These are phyloP conservation scores for Schwanniomyces vanrijiae DNA, from an alignment of 805 yeast genomes.

Conservation along the genomic window DNA sequence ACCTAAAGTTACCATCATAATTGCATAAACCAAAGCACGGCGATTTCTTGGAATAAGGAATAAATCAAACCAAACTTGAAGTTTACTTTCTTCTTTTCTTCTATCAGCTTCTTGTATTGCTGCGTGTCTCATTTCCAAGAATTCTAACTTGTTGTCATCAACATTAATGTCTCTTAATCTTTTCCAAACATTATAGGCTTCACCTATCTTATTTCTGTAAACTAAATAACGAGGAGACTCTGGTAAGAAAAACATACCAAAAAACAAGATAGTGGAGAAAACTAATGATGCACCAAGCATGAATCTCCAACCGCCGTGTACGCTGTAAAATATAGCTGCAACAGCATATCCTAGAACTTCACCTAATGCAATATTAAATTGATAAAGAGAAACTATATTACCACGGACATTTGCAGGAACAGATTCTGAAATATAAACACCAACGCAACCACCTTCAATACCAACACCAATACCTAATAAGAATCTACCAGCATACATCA, in stretches of 20 bases:
- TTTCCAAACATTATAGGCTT: slow-evolving; percentile 57
- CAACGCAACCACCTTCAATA: slow-evolving; percentile 64
- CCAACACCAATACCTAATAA: slow-evolving; percentile 66
- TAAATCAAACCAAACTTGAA: slow-evolving; percentile 50
- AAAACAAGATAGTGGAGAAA: slow-evolving; percentile 51
- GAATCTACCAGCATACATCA: slow-evolving; percentile 54
- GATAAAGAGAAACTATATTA: slow-evolving; percentile 60
- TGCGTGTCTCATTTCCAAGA: slow-evolving; percentile 55
- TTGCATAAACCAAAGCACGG: slow-evolving; percentile 58
- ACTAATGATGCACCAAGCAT: slow-evolving; percentile 65
- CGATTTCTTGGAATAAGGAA: slow-evolving; percentile 57
- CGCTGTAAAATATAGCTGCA: slow-evolving; percentile 60
- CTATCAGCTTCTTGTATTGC: slow-evolving; percentile 47
- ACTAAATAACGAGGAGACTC: slow-evolving; percentile 63
- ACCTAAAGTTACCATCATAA: slow-evolving; percentile 57
- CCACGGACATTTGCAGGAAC: slow-evolving; percentile 57
- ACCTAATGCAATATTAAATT: slow-evolving; percentile 64
- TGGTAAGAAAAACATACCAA: slow-evolving; percentile 55
- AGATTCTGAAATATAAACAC: slow-evolving; percentile 61
- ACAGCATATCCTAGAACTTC: slow-evolving; percentile 65
- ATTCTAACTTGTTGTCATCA: slow-evolving; percentile 48
- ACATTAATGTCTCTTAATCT: slow-evolving; percentile 50
- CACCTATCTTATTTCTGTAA: slow-evolving; percentile 50
- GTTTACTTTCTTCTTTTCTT: slow-evolving; percentile 29
- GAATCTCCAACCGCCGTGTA: slow-evolving; percentile 61